These are phyloP conservation scores for Cunninghamia lanceolata DNA, from an alignment of 75 land plant species.

Conservation along the genomic window DNA sequence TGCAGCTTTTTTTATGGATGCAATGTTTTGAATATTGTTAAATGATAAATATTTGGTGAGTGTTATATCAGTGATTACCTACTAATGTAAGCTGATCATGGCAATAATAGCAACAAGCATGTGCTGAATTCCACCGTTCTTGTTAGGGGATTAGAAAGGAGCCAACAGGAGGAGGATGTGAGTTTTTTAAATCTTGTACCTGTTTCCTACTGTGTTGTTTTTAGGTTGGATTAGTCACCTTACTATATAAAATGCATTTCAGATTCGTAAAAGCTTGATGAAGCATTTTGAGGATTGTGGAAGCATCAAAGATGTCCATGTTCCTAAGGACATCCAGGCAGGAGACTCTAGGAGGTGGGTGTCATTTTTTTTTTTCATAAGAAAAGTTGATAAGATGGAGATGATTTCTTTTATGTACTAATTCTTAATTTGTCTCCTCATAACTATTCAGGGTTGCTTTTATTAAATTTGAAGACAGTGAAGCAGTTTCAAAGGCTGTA, in stretches of 20 bases:
- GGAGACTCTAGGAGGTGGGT: background rate
- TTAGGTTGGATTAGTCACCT: background rate
- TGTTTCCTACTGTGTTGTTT: background rate
- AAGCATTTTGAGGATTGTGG: slow-evolving; percentile 2
- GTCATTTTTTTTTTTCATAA: background rate
- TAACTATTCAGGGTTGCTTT: slow-evolving; percentile 1
- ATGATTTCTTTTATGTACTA: background rate
- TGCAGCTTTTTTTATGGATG: background rate
- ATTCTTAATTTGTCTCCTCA: background rate
- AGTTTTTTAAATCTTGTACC: background rate
- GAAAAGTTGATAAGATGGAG: background rate
- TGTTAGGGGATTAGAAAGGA: slow-evolving; percentile 1
- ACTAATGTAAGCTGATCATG: background rate
- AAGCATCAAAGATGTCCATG: background rate
- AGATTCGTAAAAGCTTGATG: slow-evolving; percentile 5
- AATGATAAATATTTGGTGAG: background rate
- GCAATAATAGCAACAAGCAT: slow-evolving; percentile 1
- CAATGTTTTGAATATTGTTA: background rate
- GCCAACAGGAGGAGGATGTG: background rate
- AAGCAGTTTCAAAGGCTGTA: background rate
- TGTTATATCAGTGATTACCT: background rate
- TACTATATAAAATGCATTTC: background rate
- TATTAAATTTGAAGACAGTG: slow-evolving; percentile 1
- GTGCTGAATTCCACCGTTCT: background rate
- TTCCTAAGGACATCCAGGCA: background rate